Conservation (phyloP, 2,329 filamentous ascomycete genomes). For the Penicillium sp. region DNA sequence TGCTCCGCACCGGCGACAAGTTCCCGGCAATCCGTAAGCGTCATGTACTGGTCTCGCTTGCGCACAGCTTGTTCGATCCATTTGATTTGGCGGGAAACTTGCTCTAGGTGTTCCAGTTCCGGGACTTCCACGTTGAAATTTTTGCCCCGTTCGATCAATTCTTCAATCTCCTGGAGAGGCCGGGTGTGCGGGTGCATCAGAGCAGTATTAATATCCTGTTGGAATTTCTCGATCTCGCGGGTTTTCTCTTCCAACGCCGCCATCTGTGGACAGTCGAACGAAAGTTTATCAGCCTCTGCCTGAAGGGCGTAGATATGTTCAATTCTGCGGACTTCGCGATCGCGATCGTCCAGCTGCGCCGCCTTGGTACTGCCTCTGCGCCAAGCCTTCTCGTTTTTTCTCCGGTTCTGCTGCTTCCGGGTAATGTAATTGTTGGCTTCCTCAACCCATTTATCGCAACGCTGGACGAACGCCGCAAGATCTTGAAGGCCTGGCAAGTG, state of each 20-base stretch:
- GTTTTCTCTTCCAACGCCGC: constrained; percentile 79
- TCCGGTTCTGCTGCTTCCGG: constrained; percentile 93
- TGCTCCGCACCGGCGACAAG: constrained; percentile 75
- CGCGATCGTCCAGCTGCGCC: constrained; percentile 78
- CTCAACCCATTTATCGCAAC: constrained; percentile 96
- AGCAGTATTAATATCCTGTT: constrained; percentile 67
- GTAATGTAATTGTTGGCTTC: constrained; percentile 95
- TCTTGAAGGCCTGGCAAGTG: constrained; percentile 77
- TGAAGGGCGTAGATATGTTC: constrained; percentile 85
- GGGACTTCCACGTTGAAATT: constrained; percentile 88
- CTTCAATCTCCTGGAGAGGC: constrained; percentile 74
- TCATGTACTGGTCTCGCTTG: constrained; percentile 63
- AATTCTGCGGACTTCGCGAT: constrained; percentile 81
- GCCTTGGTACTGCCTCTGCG: constrained; percentile 69
- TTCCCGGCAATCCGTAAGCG: constrained; percentile 72
- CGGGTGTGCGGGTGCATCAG: constrained; percentile 64
- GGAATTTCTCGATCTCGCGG: constrained; percentile 80
- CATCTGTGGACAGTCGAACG: constrained; percentile 93
- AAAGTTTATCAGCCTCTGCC: constrained; percentile 76
- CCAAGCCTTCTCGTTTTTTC: constrained; percentile 88
- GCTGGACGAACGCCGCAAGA: constrained; percentile 85
- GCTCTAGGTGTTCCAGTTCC: constrained; percentile 78
- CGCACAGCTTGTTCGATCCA: constrained; percentile 80
- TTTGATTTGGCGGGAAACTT: constrained; percentile 76
- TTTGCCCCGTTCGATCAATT: constrained; percentile 84